phyloP scores from a whole-genome alignment of 305 asterid genomes.

The Stenogyne calaminthoides region DNA sequence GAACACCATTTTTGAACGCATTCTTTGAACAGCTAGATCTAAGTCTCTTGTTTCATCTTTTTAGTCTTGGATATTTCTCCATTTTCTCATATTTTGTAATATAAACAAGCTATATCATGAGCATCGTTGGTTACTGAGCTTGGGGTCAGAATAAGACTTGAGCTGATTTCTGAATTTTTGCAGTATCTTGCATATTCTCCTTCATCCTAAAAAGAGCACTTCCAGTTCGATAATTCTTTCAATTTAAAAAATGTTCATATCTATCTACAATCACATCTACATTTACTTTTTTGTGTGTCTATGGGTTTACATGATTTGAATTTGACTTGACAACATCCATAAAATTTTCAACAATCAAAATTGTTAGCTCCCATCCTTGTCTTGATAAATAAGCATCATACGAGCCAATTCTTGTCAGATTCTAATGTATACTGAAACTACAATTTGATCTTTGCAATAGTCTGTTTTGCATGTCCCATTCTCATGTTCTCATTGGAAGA shows the following conservation, averaged over 20 bases:
- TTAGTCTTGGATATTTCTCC: neutral
- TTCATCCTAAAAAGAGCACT: neutral
- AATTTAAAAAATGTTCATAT: neutral
- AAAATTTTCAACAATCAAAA: neutral
- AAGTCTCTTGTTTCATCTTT: neutral
- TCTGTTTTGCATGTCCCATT: conserved; percentile 8
- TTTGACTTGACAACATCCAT: neutral
- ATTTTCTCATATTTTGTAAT: neutral
- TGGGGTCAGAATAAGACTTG: neutral
- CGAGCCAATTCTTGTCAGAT: neutral
- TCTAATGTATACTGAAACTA: neutral
- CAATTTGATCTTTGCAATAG: neutral
- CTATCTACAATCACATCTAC: neutral
- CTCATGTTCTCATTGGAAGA: neutral
- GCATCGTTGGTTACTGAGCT: neutral
- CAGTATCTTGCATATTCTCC: neutral
- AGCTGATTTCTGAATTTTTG: neutral
- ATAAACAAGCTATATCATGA: neutral
- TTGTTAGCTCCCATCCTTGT: neutral
- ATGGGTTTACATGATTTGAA: neutral
- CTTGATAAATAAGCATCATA: neutral
- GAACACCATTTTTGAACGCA: no score
- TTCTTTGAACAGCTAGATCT: neutral
- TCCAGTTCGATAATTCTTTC: neutral
- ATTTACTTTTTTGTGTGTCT: neutral